phyloP scores from a whole-genome alignment of 2,329 filamentous ascomycete species.

The Leptosphaerulina australis region DNA sequence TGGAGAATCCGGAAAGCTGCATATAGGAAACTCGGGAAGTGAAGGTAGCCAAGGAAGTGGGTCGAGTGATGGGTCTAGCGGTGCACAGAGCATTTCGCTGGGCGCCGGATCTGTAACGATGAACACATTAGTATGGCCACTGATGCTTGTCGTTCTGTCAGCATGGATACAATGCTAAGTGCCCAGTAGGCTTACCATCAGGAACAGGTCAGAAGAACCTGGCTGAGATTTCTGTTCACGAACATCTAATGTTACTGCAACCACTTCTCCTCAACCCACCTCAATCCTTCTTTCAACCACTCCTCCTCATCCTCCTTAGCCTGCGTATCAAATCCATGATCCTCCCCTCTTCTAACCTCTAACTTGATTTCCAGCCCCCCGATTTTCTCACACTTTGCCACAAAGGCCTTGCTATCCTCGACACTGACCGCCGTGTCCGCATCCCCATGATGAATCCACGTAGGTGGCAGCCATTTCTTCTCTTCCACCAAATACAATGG shows the following conservation, averaged over 20 bases:
- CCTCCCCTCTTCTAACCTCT: slow-evolving; percentile 22
- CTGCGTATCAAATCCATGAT: slow-evolving; percentile 44
- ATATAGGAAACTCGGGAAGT: neutral
- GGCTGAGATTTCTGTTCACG: too few species aligned
- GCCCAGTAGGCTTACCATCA: too few species aligned
- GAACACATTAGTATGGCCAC: neutral
- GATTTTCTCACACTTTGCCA: slow-evolving; percentile 27
- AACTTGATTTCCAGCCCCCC: slow-evolving; percentile 29
- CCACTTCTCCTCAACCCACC: slow-evolving; percentile 39
- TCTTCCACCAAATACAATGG: slow-evolving; percentile 35
- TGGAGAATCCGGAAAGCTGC: neutral
- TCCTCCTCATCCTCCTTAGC: slow-evolving; percentile 32
- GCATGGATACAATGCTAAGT: neutral
- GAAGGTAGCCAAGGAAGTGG: neutral
- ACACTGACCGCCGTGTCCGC: slow-evolving; percentile 38
- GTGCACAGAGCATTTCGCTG: neutral
- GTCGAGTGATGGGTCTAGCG: neutral
- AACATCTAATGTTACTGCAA: neutral
- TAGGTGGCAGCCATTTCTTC: slow-evolving; percentile 35
- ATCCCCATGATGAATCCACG: slow-evolving; percentile 41
- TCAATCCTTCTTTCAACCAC: slow-evolving; percentile 40
- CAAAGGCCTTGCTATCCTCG: slow-evolving; percentile 35
- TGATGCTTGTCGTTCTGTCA: neutral
- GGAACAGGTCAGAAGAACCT: too few species aligned
- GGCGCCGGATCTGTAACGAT: neutral